Evolutionary conservation across 2,329 filamentous ascomycete species (phyloP).

Genomic region (Epichloe bromicola): DNA sequence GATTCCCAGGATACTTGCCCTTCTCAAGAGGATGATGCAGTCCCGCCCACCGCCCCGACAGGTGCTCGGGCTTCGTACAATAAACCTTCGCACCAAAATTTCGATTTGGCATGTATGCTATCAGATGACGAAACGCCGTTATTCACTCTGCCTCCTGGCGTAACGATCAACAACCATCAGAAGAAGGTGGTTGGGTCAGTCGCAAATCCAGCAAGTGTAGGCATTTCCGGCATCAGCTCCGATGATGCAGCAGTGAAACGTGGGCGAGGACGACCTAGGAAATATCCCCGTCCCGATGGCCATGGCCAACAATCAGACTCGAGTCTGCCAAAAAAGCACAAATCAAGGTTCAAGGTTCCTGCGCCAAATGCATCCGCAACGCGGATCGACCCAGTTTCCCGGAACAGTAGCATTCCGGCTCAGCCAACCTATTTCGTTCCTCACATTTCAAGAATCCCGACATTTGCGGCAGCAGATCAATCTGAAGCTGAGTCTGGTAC

Average conservation of each 20-base stretch:
- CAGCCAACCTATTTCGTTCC: neutral
- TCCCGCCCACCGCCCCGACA: neutral
- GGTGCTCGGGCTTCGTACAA: neutral
- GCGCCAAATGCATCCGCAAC: neutral
- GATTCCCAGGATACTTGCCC: slow-evolving; percentile 17
- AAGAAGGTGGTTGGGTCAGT: neutral
- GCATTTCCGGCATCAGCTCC: neutral
- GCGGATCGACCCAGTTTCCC: neutral
- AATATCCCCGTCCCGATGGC: neutral
- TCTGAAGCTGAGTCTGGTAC: neutral
- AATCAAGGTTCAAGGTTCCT: neutral
- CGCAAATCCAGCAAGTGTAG: neutral
- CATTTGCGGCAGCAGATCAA: neutral
- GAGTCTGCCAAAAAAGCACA: neutral
- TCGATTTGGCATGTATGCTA: slow-evolving; percentile 12
- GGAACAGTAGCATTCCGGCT: neutral
- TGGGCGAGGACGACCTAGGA: slow-evolving; percentile 1
- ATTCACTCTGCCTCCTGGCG: slow-evolving; percentile 5
- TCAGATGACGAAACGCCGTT: slow-evolving; percentile 25
- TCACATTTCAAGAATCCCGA: neutral
- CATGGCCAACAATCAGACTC: neutral
- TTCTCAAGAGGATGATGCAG: neutral
- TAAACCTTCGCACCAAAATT: neutral
- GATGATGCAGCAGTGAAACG: neutral
- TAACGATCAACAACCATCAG: neutral